Conservation (phyloP, 495 filamentous ascomycete species). For the Penicillium cosmopolitanum region DNA sequence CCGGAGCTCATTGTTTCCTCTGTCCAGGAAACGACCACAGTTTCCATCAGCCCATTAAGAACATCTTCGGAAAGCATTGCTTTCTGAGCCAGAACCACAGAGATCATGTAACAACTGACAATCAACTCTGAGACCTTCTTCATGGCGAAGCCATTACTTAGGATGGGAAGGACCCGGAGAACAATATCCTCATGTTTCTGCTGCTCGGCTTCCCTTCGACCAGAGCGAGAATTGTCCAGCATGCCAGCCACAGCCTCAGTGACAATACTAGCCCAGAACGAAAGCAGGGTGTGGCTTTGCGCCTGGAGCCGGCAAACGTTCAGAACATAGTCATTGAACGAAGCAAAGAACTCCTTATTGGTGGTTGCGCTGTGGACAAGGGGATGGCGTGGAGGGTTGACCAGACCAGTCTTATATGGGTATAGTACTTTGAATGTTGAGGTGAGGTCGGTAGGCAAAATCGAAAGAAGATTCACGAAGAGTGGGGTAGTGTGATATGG, state of each 20-base stretch:
- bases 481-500: conserved; percentile 85
- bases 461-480: conserved; percentile 79
- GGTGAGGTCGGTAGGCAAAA: conserved; percentile 73
- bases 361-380: conserved; percentile 79
- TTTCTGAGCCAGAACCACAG: conserved; percentile 82
- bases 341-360: conserved; percentile 68
- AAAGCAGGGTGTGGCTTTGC: conserved; percentile 73
- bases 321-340: conserved; percentile 75
- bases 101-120: conserved; percentile 87
- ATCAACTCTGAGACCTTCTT: conserved; percentile 74
- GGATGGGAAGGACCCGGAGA: conserved; percentile 69
- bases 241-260: conserved; percentile 81
- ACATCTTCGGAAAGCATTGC: conserved; percentile 72
- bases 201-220: conserved; percentile 65
- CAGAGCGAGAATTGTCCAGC: conserved; percentile 74
- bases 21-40: conserved; percentile 75
- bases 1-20: conserved; percentile 69
- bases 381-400: conserved; percentile 74
- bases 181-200: conserved; percentile 80
- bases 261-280: conserved; percentile 85
- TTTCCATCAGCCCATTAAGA: conserved; percentile 81
- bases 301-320: conserved; percentile 66
- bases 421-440: conserved; percentile 79
- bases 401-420: conserved; percentile 77
- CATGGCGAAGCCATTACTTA: conserved; percentile 76